A percentile compares a stretch with the other conserved stretches of the same genome.
These are phyloP conservation scores for Aspergillus fumigatus DNA, from an alignment of 2,329 filamentous ascomycete genomes.

Conservation along the genomic window DNA sequence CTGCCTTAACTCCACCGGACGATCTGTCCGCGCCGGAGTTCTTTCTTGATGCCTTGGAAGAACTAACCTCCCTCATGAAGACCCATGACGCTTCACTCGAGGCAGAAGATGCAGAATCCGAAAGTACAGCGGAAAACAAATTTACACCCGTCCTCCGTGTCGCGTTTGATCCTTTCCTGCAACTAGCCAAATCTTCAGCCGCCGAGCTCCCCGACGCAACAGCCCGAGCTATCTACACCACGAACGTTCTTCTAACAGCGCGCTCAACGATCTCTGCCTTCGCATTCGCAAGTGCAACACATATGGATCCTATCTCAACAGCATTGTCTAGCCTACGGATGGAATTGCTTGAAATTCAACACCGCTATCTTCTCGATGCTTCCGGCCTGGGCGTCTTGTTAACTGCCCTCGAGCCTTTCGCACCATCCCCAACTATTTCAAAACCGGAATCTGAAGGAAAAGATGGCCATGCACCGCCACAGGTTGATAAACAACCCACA, in stretches of 20 bases:
- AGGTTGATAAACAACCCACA: slow-evolving; percentile 28
- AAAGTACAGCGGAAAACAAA: slow-evolving; percentile 57
- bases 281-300: slow-evolving; percentile 59
- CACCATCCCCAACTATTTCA: slow-evolving; percentile 15
- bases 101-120: slow-evolving; percentile 38
- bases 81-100: slow-evolving; percentile 78
- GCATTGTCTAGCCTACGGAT: slow-evolving; percentile 44
- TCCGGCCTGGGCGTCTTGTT: slow-evolving; percentile 69
- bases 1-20: slow-evolving; percentile 64
- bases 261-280: slow-evolving; percentile 35
- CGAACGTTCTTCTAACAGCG: slow-evolving; percentile 44
- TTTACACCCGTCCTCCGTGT: slow-evolving; percentile 73
- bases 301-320: slow-evolving; percentile 55
- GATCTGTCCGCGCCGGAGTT: slow-evolving; percentile 77
- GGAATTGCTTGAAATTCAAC: slow-evolving; percentile 64
- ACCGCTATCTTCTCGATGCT: slow-evolving; percentile 65
- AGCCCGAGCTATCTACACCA: slow-evolving; percentile 46
- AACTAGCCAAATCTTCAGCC: slow-evolving; percentile 55
- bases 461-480: slow-evolving; percentile 13
- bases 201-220: slow-evolving; percentile 34
- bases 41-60: slow-evolving; percentile 72
- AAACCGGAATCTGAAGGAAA: slow-evolving; percentile 13
- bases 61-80: slow-evolving; percentile 72
- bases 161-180: slow-evolving; percentile 80
- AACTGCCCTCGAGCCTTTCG: slow-evolving; percentile 48